phyloP scores from a whole-genome alignment of 768 basidiomycete species.

The Serendipita sp. region DNA sequence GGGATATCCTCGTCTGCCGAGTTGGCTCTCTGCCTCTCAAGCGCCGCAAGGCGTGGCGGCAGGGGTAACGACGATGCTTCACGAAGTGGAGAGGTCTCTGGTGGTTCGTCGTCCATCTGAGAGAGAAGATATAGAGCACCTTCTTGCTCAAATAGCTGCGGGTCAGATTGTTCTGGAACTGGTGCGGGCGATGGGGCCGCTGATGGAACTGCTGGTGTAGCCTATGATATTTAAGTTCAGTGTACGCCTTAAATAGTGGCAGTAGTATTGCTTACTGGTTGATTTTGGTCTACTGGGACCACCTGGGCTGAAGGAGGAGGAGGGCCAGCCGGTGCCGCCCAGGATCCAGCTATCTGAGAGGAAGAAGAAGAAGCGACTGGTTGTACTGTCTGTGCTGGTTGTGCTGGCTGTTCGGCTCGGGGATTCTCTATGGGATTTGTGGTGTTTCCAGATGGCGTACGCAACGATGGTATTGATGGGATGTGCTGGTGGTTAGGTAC shows the following conservation, averaged over 20 bases:
- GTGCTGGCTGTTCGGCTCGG: no score
- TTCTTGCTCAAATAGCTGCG: conserved; percentile 8
- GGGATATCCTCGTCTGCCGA: not conserved
- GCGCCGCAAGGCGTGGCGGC: not conserved
- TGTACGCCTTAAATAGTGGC: not conserved
- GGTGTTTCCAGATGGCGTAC: no score
- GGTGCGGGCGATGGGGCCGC: not conserved
- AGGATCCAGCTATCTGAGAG: not conserved
- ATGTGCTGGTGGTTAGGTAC: not conserved
- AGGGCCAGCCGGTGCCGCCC: not conserved
- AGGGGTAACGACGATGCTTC: not conserved
- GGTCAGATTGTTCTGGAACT: not conserved
- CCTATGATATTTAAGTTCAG: not conserved
- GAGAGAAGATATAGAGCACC: not conserved
- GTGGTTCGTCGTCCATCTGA: not conserved
- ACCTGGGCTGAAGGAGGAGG: not conserved
- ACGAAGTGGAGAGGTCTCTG: not conserved
- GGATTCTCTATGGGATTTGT: no score
- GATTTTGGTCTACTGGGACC: not conserved
- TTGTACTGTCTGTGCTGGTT: no score
- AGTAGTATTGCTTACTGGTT: not conserved
- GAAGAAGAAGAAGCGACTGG: not conserved
- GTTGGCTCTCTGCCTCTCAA: not conserved
- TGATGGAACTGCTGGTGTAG: not conserved
- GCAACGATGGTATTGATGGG: not conserved